A percentile compares a stretch with the other conserved stretches of the same genome.
Conservation (phyloP, 352 stramenopile species). For the Phytophthora hibernalis region DNA sequence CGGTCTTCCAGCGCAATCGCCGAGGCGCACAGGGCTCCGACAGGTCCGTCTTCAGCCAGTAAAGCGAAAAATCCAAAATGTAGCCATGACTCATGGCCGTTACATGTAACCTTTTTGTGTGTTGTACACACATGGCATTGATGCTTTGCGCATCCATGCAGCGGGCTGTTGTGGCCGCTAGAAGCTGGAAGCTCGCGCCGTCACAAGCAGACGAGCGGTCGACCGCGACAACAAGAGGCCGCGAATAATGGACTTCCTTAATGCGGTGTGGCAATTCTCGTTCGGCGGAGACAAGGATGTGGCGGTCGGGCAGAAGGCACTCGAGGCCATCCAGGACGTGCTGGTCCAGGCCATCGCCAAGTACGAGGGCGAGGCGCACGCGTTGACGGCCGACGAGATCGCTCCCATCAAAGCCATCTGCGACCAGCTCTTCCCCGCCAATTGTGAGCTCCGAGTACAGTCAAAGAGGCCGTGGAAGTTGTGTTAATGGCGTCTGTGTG, state of each 20-base stretch:
- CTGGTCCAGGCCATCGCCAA: conserved; percentile 51
- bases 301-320: conserved; percentile 40
- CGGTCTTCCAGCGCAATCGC: conserved; percentile 38
- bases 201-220: background rate
- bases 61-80: too few relatives aligned
- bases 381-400: conserved; percentile 65
- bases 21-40: conserved; percentile 12
- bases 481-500: conserved; percentile 6
- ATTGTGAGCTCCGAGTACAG: conserved; percentile 48
- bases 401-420: conserved; percentile 70
- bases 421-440: conserved; percentile 66
- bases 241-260: conserved; percentile 54
- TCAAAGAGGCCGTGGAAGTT: background rate
- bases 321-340: conserved; percentile 59
- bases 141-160: conserved; percentile 2
- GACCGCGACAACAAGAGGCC: background rate
- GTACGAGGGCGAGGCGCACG: conserved; percentile 42
- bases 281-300: conserved; percentile 43
- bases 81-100: conserved; percentile 4
- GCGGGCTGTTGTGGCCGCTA: background rate
- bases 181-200: background rate
- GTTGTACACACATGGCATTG: background rate
- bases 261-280: conserved; percentile 52
- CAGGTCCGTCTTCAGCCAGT: conserved; percentile 28
- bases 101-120: background rate